Percentiles rank a stretch among this genome's conserved stretches.
Conservation (phyloP, 805 yeast species). For the Lipomyces anomalus region DNA sequence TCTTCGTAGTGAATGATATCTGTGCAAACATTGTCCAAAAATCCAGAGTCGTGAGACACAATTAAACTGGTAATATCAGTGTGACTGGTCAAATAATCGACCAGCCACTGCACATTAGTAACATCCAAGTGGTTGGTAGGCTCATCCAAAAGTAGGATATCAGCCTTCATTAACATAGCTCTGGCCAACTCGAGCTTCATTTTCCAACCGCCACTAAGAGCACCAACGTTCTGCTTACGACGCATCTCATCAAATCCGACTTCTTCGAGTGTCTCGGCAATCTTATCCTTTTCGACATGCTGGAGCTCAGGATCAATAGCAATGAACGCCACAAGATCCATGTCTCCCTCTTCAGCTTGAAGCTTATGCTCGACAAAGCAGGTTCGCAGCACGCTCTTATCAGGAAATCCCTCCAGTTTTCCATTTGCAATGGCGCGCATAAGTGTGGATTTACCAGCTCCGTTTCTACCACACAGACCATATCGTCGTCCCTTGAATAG, state of each 20-base stretch:
- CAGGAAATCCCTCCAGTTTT: conserved; percentile 95
- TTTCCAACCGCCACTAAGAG: conserved; percentile 98
- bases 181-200: conserved; percentile 98
- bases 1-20: conserved; percentile 95
- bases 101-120: conserved; percentile 85
- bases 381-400: conserved; percentile 75
- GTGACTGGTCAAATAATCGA: conserved; percentile 77
- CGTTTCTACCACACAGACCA: conserved; percentile 96
- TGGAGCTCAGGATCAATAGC: conserved; percentile 80
- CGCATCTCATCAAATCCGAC: conserved; percentile 93
- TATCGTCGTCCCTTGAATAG: conserved; percentile 92
- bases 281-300: conserved; percentile 54
- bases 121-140: conserved; percentile 99
- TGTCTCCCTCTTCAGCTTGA: conserved; percentile 89
- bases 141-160: conserved; percentile 88
- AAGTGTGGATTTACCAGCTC: conserved; percentile 97
- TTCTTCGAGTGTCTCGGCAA: conserved; percentile 64
- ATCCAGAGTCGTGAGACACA: conserved; percentile 97
- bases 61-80: conserved; percentile 87
- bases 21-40: conserved; percentile 91
- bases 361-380: conserved; percentile 96
- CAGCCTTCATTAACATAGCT: conserved; percentile 97
- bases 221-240: conserved; percentile 84
- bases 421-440: conserved; percentile 97
- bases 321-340: conserved; percentile 82